Evolutionary conservation across 495 filamentous ascomycete species (phyloP).

Genomic region (Cenococcum geophilum): DNA sequence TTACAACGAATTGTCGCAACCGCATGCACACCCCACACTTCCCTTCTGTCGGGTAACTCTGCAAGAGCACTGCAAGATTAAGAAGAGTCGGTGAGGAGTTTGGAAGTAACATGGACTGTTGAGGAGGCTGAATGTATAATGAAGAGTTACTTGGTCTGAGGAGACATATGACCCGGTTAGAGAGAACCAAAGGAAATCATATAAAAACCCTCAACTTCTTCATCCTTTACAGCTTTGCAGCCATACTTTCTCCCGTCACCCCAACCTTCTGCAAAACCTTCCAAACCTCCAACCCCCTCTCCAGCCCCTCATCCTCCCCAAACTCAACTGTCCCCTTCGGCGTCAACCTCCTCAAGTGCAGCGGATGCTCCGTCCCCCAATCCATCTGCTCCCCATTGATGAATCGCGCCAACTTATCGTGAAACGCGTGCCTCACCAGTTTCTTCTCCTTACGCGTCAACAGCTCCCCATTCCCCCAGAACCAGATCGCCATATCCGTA

Average conservation of each 20-base stretch:
- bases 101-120: too few relatives aligned
- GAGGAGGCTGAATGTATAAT: too few relatives aligned
- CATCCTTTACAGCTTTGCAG: constrained; percentile 16
- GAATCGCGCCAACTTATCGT: constrained; percentile 44
- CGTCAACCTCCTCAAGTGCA: constrained; percentile 42
- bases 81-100: too few relatives aligned
- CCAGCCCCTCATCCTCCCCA: constrained; percentile 44
- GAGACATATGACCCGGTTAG: too few relatives aligned
- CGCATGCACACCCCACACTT: too few relatives aligned
- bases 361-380: constrained; percentile 41
- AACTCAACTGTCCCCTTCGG: constrained; percentile 45
- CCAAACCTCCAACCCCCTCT: constrained; percentile 47
- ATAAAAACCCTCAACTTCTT: not conserved
- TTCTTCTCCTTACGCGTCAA: constrained; percentile 43
- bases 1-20: too few relatives aligned
- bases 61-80: too few relatives aligned
- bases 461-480: constrained; percentile 48
- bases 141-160: too few relatives aligned
- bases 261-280: constrained; percentile 33
- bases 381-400: constrained; percentile 42
- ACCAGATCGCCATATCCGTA: constrained; percentile 53
- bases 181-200: too few relatives aligned
- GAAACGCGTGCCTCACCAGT: constrained; percentile 38
- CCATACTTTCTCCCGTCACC: constrained; percentile 9
- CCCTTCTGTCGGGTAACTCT: too few relatives aligned